Evolutionary conservation across 202 grass and related monocot species (phyloP), one percentile per base, ranked within the genome.

Genomic region (Saccharum hybrid): DNA sequence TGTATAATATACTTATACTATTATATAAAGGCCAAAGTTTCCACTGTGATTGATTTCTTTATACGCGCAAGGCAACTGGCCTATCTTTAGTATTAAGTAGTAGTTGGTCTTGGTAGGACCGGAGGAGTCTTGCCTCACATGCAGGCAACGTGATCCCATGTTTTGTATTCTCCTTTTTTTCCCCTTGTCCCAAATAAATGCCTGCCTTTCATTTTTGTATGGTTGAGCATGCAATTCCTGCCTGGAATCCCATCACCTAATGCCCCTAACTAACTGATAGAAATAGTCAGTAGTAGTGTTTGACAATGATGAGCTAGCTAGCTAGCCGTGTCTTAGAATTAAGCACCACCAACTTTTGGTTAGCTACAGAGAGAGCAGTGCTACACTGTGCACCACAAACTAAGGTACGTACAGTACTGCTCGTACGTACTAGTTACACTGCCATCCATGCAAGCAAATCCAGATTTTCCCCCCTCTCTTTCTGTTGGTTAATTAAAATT

Each of bases 101-200:
- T 41, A 12, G 56, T 16, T 16, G 69, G 82, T 59, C 71, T 74
- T 74, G 71, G 71, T 74, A 74, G 46, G 46, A 54, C 71, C 46
- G 13, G 34, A 59, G 57, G 28, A 68, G 79, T 81, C 69, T 75
- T 63, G 33, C 49, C 2, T 81, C 80, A 76, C 71, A 81, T 77
- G 88, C 81, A 71, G 12, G n/a, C 63, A 71, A 81, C 84, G 76
- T 90, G 88, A 90, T 72, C 76, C 80, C 81, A 81, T 84, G 84
- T 86, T 83, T 86, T 46, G 13, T 30, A 26, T 13, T 80, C 21
- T 8, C 12, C 1, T 56, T 80, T 18, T 1, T 6, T 31, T 3
- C 4, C 0, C 7, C 4, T 21, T 37, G 0, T 60, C 0, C 21
- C 21, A 23, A 60, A 60, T 66, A 5, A 60, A 60, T 66, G 3